phyloP scores from a whole-genome alignment of 371 early-diverging fungal genomes.

The Dichotomocladium elegans region DNA sequence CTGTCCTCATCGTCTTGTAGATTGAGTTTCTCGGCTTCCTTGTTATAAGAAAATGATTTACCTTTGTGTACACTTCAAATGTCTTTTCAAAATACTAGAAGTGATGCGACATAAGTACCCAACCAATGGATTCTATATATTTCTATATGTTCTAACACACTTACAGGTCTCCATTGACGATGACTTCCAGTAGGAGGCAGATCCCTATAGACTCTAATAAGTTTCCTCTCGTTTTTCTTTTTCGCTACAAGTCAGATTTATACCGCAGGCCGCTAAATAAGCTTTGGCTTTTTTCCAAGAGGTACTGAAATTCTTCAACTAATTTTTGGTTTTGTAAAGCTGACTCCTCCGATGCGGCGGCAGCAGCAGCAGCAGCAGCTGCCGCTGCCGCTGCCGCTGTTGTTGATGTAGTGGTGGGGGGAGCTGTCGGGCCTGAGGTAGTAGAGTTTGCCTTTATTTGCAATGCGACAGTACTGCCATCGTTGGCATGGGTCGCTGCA shows the following conservation, averaged over 20 bases:
- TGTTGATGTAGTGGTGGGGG: neutral
- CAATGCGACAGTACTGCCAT: no score
- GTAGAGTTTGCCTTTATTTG: no score
- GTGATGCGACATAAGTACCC: neutral
- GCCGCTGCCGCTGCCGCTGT: constrained; percentile 2
- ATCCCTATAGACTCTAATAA: constrained; percentile 41
- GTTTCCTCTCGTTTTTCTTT: no score
- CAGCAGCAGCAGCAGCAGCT: constrained; percentile 1
- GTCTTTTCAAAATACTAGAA: constrained; percentile 89
- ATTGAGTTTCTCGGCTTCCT: no score
- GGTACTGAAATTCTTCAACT: constrained; percentile 88
- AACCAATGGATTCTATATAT: neutral
- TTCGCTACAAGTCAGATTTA: neutral
- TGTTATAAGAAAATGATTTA: no score
- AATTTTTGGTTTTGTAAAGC: constrained; percentile 40
- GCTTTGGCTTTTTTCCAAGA: constrained; percentile 95
- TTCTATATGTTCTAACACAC: neutral
- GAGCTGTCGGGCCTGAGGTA: no score
- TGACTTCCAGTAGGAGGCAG: constrained; percentile 72
- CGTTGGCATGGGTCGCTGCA: no score
- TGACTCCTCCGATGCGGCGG: constrained; percentile 24
- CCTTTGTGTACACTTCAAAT: constrained; percentile 94
- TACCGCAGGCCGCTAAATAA: constrained; percentile 92
- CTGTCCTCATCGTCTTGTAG: constrained; percentile 26
- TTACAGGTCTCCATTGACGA: constrained; percentile 72